Conservation (phyloP, 1,284 basidiomycete species). For the Dichomitus squalens region DNA sequence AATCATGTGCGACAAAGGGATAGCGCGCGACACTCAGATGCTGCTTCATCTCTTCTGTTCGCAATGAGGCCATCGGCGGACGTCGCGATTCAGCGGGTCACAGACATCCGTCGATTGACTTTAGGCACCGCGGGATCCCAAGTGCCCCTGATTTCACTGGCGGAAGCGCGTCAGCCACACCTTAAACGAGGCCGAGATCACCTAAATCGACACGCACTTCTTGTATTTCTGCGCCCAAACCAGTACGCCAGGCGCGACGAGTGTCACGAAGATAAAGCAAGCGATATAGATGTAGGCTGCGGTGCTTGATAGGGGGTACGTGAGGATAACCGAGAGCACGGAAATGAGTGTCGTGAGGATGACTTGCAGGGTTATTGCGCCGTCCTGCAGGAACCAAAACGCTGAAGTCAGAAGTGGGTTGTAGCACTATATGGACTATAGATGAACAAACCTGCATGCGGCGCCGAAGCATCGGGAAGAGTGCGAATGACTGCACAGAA, state of each 20-base stretch:
- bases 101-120: constrained; percentile 45
- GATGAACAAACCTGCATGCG: constrained; percentile 66
- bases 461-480: constrained; percentile 83
- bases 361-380: constrained; percentile 39
- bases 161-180: constrained; percentile 7
- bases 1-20: background rate
- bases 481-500: constrained; percentile 82
- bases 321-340: constrained; percentile 51
- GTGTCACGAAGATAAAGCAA: constrained; percentile 59
- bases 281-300: constrained; percentile 53
- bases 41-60: background rate
- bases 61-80: constrained; percentile 8
- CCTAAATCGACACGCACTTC: constrained; percentile 56
- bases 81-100: constrained; percentile 14
- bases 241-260: constrained; percentile 70
- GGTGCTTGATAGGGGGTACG: constrained; percentile 52
- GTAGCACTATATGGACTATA: background rate
- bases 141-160: constrained; percentile 56
- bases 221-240: constrained; percentile 85
- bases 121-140: constrained; percentile 68
- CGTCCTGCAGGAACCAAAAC: constrained; percentile 4
- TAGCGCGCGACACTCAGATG: constrained; percentile 3
- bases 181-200: background rate
- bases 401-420: background rate
- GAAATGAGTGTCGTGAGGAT: constrained; percentile 53